Evolutionary conservation across 2,329 filamentous ascomycete genomes (phyloP), one percentile per base, ranked within the genome.

Genomic region (Xylaria hypoxylon): DNA sequence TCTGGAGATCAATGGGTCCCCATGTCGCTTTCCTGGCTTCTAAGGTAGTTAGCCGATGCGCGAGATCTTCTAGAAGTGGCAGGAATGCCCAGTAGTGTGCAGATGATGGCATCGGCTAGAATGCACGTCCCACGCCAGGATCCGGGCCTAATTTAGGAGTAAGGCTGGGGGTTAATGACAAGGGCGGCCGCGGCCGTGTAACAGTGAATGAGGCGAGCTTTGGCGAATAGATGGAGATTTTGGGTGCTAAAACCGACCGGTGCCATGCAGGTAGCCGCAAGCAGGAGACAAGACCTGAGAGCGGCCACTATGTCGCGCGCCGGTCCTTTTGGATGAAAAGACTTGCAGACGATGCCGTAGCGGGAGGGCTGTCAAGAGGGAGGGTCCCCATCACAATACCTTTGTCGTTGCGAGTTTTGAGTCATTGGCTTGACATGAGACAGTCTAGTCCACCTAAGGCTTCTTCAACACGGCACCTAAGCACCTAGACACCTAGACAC

Each of bases 181-280:
- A 71, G 69, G 70, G 66, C 64, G 70, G 68, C 45, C 50, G 63
- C 66, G 61, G 68, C 59, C 56, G 68, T 69, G 70, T 59, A 68
- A 65, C 65, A 48, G 59, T 71, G 70, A 74, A 76, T 77, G 74
- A 75, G 76, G 68, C 70, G 67, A 69, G 64, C 65, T 75, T 75
- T 76, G 73, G 75, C 76, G 74, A 77, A 74, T 71, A 71, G 68
- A 67, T 70, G 67, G 65, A 65, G 62, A 57, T 26, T 22, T 28
- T 42, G 28, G 53, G 50, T 65, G 59, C 56, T 67, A 71, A 70
- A 68, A 64, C 33, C 69, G 70, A 71, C 68, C 62, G 67, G 67
- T 65, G 40, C 33, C 58, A 75, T 77, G 76, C 75, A 75, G 64
- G 72, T 61, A 75, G 24, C 75, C 75, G 75, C 13, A 44, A 40